Evolutionary conservation across 2,329 filamentous ascomycete species (phyloP), one percentile per base, ranked within the genome.

Genomic region (Cladosporium sp.): DNA sequence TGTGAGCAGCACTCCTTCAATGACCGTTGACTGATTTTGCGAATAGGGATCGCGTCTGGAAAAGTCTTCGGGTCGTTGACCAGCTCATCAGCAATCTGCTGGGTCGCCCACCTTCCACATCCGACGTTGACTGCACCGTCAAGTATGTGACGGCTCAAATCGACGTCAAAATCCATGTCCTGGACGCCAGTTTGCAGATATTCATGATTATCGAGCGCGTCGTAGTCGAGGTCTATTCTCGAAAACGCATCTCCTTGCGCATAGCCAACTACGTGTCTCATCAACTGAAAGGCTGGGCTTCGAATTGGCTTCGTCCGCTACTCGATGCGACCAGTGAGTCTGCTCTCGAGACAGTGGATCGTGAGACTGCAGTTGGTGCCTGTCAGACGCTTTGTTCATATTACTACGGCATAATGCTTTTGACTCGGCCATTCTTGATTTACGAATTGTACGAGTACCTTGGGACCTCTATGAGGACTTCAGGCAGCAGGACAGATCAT

Each of bases 351-450:
- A 28, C 63, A 72, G 23, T 74, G 67, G 0, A 65, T 59, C 11
- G 72, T 56, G 71, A 78, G 44, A 75, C 72, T 33, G 76, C 76
- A 8, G 71, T 83, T 8, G 81, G 81, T 2, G 80, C 82, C 5
- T 82, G 81, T n/a, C 82, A 84, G 50, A 78, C 82, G 1, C 77
- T 84, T 16, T 80, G 80, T 35, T 79, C 82, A 3, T 85, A 85
- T 65, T 84, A 84, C 69, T 85, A 83, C 75, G 82, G 81, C 1
- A 84, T 85, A 52, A 84, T 85, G 72, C 74, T 85, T 3, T 72
- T 85, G 4, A 84, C 83, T 7, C 75, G 83, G n/a, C 83, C 83
- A 0, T 85, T 85, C 64, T 74, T 85, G 12, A 80, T 84, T 29
- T 85, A 83, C 68, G 80, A 83, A 59, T 76, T 84, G 1, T 83